phyloP scores from a whole-genome alignment of 495 filamentous ascomycete species.

The Penicillium bovifimosum region DNA sequence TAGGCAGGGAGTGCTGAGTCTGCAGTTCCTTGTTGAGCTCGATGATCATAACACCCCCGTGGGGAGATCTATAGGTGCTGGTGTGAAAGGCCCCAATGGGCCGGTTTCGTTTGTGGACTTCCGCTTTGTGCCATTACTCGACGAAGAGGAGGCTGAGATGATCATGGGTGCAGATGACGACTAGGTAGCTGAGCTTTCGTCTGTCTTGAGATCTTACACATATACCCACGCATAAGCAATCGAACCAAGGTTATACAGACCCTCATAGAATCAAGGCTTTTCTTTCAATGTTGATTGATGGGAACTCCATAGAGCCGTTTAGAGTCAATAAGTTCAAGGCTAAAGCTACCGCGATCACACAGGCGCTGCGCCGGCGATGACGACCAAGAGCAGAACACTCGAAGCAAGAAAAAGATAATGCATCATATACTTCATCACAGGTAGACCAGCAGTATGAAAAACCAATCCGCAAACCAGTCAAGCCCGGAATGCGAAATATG shows the following conservation, averaged over 20 bases:
- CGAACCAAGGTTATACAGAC: not conserved
- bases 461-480: not conserved
- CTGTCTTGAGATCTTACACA: not conserved
- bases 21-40: conserved; percentile 94
- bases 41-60: conserved; percentile 33
- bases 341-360: not conserved
- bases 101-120: conserved; percentile 71
- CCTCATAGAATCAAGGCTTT: not conserved
- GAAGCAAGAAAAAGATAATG: conserved; percentile 1
- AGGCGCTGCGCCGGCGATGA: not conserved
- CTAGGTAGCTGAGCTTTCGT: conserved; percentile 3
- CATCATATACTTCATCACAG: conserved; percentile 7
- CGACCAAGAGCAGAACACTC: not conserved
- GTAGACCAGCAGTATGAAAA: not conserved
- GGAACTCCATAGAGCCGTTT: not conserved
- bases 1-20: conserved; percentile 78
- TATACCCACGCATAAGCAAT: not conserved
- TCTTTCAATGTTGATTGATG: no score
- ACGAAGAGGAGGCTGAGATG: conserved; percentile 54
- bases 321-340: not conserved
- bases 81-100: conserved; percentile 14
- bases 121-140: conserved; percentile 64
- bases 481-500: conserved; percentile 11
- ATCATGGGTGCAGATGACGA: conserved; percentile 15
- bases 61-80: conserved; percentile 21